Conservation (phyloP, 495 filamentous ascomycete species). For the Lophium mytilinum region DNA sequence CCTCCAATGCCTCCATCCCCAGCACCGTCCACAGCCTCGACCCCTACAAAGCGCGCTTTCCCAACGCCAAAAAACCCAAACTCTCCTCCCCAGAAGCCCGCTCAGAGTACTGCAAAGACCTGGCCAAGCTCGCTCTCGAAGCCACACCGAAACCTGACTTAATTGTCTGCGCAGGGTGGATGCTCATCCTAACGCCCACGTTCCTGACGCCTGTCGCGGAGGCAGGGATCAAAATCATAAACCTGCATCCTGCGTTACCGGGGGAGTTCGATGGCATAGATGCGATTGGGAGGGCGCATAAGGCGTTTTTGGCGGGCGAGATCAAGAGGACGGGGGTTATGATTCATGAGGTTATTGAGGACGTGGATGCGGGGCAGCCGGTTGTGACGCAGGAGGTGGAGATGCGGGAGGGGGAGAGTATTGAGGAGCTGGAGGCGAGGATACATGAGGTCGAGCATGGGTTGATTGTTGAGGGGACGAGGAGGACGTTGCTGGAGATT, state of each 20-base stretch:
- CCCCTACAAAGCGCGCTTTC: constrained; percentile 44
- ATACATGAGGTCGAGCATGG: constrained; percentile 32
- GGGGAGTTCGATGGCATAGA: constrained; percentile 69
- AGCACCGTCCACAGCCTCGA: constrained; percentile 84
- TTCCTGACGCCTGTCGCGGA: constrained; percentile 60
- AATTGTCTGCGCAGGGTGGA: constrained; percentile 63
- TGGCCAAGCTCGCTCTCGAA: constrained; percentile 63
- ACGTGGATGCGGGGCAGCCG: constrained; percentile 74
- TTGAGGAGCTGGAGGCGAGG: constrained; percentile 27
- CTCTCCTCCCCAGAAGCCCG: constrained; percentile 30
- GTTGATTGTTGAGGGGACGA: constrained; percentile 32
- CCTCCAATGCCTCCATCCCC: constrained; percentile 59
- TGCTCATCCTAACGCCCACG: constrained; percentile 58
- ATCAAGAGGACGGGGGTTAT: constrained; percentile 83
- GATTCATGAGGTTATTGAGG: constrained; percentile 80
- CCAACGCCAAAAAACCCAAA: constrained; percentile 14
- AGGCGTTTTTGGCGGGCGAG: constrained; percentile 62
- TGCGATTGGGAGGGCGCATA: constrained; percentile 71
- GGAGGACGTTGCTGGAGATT: constrained; percentile 18
- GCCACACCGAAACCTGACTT: constrained; percentile 61
- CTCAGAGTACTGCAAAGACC: constrained; percentile 68
- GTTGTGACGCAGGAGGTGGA: constrained; percentile 65
- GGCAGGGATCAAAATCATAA: constrained; percentile 63
- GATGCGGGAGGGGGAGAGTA: constrained; percentile 46
- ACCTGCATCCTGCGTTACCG: constrained; percentile 75